Evolutionary conservation across 169 alveolate genomes (phyloP).

Genomic region (Eimeria maxima): DNA sequence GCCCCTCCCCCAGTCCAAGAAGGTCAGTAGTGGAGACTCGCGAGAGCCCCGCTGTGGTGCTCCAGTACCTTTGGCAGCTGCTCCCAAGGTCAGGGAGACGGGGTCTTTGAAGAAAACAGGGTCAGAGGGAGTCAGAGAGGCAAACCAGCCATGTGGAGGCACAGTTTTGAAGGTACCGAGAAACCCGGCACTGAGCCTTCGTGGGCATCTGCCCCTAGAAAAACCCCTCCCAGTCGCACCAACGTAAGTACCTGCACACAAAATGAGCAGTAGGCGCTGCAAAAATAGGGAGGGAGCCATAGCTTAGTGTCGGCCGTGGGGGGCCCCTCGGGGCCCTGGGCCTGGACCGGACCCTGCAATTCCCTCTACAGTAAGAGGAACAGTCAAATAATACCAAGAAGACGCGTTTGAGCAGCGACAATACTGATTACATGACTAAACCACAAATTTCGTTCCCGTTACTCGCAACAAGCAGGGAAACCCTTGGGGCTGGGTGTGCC

Average conservation of each 20-base stretch:
- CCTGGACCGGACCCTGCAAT: background rate
- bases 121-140: background rate
- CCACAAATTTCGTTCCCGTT: background rate
- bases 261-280: background rate
- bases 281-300: background rate
- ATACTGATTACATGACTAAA: background rate
- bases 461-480: background rate
- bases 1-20: constrained; percentile 70
- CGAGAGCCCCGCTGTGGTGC: background rate
- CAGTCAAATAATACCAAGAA: background rate
- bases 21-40: background rate
- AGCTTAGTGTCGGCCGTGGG: background rate
- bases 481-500: background rate
- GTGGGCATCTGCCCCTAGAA: background rate
- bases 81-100: background rate
- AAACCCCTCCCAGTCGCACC: background rate
- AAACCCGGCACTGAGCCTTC: background rate
- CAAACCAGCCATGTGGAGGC: background rate
- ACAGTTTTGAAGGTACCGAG: background rate
- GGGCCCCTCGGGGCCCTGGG: constrained; percentile 31
- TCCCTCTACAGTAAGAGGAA: background rate
- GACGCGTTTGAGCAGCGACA: background rate
- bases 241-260: background rate
- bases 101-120: background rate
- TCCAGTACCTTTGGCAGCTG: background rate